Conservation (phyloP, 2,329 filamentous ascomycete genomes). For the Elsinoe perseae region DNA sequence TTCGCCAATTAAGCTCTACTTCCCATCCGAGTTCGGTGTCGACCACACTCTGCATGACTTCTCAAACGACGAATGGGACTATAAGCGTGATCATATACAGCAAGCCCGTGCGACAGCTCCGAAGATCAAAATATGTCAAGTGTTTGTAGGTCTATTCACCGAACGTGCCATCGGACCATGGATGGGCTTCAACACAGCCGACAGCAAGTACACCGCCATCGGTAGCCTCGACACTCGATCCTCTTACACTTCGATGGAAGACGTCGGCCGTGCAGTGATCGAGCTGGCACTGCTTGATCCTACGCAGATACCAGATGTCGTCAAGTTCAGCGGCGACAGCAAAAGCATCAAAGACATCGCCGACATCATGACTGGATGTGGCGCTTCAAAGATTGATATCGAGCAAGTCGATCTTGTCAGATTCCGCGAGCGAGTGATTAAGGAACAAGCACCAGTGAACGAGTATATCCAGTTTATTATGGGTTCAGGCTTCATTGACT, state of each 20-base stretch:
- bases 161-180: conserved; percentile 32
- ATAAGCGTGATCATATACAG: conserved; percentile 27
- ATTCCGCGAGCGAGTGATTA: conserved; percentile 25
- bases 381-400: conserved; percentile 24
- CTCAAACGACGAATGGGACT: conserved; percentile 30
- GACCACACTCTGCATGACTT: conserved; percentile 34
- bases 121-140: conserved; percentile 25
- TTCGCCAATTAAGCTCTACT: conserved; percentile 28
- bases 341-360: conserved; percentile 24
- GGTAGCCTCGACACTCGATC: conserved; percentile 23
- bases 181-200: conserved; percentile 29
- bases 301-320: conserved; percentile 23
- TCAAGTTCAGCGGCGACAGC: conserved; percentile 27
- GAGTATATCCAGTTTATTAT: conserved; percentile 31
- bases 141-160: conserved; percentile 30
- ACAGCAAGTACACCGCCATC: conserved; percentile 27
- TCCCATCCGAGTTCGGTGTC: conserved; percentile 34
- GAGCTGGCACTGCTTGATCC: conserved; percentile 21
- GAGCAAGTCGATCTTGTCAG: conserved; percentile 21
- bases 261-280: conserved; percentile 29
- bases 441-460: conserved; percentile 21
- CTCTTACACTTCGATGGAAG: conserved; percentile 29
- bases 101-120: conserved; percentile 20
- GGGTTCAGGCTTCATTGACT: conserved; percentile 29
- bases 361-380: conserved; percentile 24